Evolutionary conservation across 1,139 yeast genomes (phyloP), one percentile per base, ranked within the genome.

Genomic region (Taphrina populina): DNA sequence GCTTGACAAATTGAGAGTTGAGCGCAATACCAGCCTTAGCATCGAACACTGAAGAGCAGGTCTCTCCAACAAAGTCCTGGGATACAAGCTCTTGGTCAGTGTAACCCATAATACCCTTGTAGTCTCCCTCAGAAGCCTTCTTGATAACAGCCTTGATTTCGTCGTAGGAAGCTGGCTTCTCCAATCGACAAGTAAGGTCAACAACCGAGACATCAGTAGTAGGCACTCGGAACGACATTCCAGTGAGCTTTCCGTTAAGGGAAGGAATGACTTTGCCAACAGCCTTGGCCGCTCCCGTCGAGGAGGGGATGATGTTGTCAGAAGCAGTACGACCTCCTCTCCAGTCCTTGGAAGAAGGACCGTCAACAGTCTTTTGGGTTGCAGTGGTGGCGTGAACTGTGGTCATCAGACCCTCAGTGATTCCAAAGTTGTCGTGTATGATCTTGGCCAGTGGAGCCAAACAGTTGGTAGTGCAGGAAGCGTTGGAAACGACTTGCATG

Each of bases 311-410:
- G 72, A 84, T 83, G 85, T 84, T 84, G 72, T 85, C 90, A 62
- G 88, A 81, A 71, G 94, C 94, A 70, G 94, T 82, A 76, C 94
- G 83, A 74, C 94, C 94, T 73, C 94, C 94, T 80, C 94, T 82
- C 94, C 94, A 85, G 81, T 85, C 94, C 82, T 84, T 84, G 80
- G 82, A 84, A 73, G 92, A 84, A 70, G 94, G 90, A 76, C 94
- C 94, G 71, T 84, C 94, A 65, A 84, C 94, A 64, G 90, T 83
- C 83, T 84, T 84, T 76, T 84, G 94, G 71, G 92, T 83, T 70
- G 94, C 94, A 66, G 94, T 84, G 77, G 83, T 81, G 71, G 92
- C 83, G 82, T 84, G 94, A 68, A 84, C 88, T 65, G 94, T 84
- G 78, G 94, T 84, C 94, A 84, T 84, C 71, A 84, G 79, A 76